Base-by-base conservation (phyloP, 163 green algal genomes). In the Chlamydomonas reinhardtii region DNA sequence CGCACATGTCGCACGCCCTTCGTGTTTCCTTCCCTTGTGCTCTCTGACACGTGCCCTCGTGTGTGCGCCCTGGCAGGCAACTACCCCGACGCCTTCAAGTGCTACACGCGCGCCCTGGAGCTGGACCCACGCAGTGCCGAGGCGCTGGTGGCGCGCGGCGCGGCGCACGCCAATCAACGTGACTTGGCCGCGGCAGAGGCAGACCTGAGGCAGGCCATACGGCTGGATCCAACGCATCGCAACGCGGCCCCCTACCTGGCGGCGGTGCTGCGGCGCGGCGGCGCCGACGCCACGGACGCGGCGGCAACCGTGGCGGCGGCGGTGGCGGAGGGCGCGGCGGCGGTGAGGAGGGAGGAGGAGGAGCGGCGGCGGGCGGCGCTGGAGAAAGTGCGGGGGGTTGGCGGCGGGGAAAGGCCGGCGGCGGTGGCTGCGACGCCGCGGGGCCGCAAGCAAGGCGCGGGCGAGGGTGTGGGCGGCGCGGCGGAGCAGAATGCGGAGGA, bases 31-130 rank as follows among this genome's bases (percentile, higher is more conserved):
- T n/a, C n/a, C n/a, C n/a, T n/a, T n/a, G n/a, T n/a, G n/a, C n/a
- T n/a, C n/a, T n/a, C 39, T 48, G 39, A 48, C 39, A 48, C 39
- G 39, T 5, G 5, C 39, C n/a, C n/a, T n/a, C n/a, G n/a, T n/a
- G n/a, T n/a, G n/a, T n/a, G 39, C 39, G 8, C 39, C 5, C 39
- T 48, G 5, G 39, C 54, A 89, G 84, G 84, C 56, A 70, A 86
- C 29, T 90, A 86, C 72, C 24, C 82, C 69, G 85, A 90, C 31
- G 85, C 85, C 15, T 78, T 81, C 54, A 76, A 83, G 48, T 81
- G 71, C 48, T 90, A 90, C 65, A 34, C 15, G 32, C 77, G 77
- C 11, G 85, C 85, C 1, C 62, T 90, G 62, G 85, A 90, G 85
- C 85, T 90, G 43, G 77, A 90, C 71, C 72, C 77, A 6, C 32